Base-by-base conservation (phyloP, 2,329 filamentous ascomycete genomes). In the Alternaria arbusti region DNA sequence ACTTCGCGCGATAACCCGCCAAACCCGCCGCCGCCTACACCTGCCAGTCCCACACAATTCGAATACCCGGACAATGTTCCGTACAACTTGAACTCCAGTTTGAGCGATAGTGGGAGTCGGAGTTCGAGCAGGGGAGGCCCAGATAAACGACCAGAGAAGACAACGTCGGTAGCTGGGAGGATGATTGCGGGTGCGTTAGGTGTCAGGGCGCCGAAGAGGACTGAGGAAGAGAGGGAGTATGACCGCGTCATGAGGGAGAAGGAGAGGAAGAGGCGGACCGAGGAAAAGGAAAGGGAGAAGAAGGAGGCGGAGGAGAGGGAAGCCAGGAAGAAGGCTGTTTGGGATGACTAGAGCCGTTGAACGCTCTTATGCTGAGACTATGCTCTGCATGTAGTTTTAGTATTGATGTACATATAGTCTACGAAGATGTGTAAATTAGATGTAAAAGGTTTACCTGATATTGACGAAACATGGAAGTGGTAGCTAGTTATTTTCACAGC, bases 101-200 rank as follows among this genome's bases (percentile, higher is more conserved):
- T 52, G 20, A 56, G 60, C 55, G 54, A 63, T 26, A 40, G 59
- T 64, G 44, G 67, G 49, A 23, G 64, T 12, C 11, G 49, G 49
- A 52, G 49, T 10, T 52, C 49, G 72, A 47, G 47, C 56, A 68
- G 77, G 70, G 61, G 78, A 70, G 59, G 70, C 15, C 68, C 73
- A 28, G 75, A 73, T 13, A 71, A 71, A 71, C 83, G 92, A 43
- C 95, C 94, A 0, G 94, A 97, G 81, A 99, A 97, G 84, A 96
- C 94, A 66, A 96, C 96, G 65, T 93, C 94, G 1, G 93, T 97
- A 43, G 96, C 96, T 6, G 88, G 91, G 65, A 86, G 96, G 63
- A 86, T 99, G 87, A 98, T 99, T 78, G 94, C 93, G 1, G 92
- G 91, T 4, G 94, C 92, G 0, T 82, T 98, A 69, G 96, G 96